Evolutionary conservation across 805 yeast genomes (phyloP).

Genomic region (Crinitomyces ghanaensis): DNA sequence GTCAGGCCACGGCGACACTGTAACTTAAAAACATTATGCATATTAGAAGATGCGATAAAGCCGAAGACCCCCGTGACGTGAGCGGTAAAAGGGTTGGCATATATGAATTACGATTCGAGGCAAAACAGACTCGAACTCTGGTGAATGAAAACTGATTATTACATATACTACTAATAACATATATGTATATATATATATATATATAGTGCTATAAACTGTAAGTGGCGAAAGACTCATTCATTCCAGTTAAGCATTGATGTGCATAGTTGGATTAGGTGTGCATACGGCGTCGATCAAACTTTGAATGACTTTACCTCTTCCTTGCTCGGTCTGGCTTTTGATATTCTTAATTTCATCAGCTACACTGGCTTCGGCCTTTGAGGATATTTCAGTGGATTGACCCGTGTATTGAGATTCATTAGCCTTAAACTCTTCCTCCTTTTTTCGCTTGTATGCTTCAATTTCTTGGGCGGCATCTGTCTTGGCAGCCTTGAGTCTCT

Average conservation of each 20-base stretch:
- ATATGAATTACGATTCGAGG: too few species aligned
- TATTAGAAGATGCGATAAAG: too few species aligned
- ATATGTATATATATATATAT: too few species aligned
- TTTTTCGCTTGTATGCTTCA: conserved; percentile 69
- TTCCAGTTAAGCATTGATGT: conserved; percentile 55
- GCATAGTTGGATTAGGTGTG: conserved; percentile 71
- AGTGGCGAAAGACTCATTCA: too few species aligned
- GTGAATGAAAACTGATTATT: too few species aligned
- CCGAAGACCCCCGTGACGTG: too few species aligned
- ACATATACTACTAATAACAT: too few species aligned
- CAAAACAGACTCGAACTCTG: too few species aligned
- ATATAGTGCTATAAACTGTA: too few species aligned
- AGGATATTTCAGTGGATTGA: conserved; percentile 62
- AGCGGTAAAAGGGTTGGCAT: too few species aligned
- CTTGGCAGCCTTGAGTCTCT: conserved; percentile 86
- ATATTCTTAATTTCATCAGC: conserved; percentile 60
- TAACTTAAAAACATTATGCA: too few species aligned
- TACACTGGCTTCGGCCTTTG: conserved; percentile 66
- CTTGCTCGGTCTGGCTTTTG: conserved; percentile 47
- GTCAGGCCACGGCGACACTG: too few species aligned
- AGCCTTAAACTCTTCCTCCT: conserved; percentile 69
- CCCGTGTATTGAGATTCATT: conserved; percentile 66
- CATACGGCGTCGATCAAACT: conserved; percentile 70
- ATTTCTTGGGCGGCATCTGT: conserved; percentile 86
- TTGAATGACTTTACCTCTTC: conserved; percentile 58